Conservation (phyloP, 2,329 filamentous ascomycete genomes). For the Aspergillus sp. region DNA sequence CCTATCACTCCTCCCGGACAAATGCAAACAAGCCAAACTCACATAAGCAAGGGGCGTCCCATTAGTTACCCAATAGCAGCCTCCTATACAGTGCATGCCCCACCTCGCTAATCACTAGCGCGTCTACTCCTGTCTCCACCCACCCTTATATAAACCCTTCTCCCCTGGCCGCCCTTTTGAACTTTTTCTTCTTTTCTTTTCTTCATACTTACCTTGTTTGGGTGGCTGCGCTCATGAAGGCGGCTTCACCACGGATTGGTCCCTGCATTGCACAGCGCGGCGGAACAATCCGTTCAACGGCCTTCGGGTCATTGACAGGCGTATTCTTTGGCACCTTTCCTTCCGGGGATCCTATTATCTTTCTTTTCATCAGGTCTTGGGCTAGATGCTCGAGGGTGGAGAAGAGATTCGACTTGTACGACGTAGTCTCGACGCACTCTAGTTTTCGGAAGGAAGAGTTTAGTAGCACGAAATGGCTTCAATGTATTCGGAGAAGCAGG, state of each 20-base stretch:
- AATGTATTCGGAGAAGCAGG: background rate
- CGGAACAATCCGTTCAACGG: constrained; percentile 32
- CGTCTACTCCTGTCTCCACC: background rate
- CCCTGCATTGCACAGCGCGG: constrained; percentile 53
- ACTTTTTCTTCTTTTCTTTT: constrained; percentile 34
- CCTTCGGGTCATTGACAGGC: constrained; percentile 32
- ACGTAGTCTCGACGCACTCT: background rate
- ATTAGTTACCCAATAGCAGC: constrained; percentile 3
- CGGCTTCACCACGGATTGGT: constrained; percentile 38
- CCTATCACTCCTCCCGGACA: background rate
- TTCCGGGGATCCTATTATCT: constrained; percentile 10
- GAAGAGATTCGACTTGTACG: constrained; percentile 17
- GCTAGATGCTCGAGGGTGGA: constrained; percentile 23
- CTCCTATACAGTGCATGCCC: too few relatives aligned
- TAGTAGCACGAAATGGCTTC: background rate
- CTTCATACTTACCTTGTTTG: constrained; percentile 48
- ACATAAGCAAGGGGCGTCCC: background rate
- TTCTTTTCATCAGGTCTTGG: constrained; percentile 28
- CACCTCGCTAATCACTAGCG: constrained; percentile 16
- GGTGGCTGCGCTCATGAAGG: constrained; percentile 41
- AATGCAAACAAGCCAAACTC: background rate
- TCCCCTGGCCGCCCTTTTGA: constrained; percentile 12
- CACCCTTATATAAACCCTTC: constrained; percentile 9
- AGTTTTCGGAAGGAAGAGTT: background rate
- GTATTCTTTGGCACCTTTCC: constrained; percentile 32